Evolutionary conservation across 805 yeast species (phyloP).

Genomic region (Saturnispora gosingensis): DNA sequence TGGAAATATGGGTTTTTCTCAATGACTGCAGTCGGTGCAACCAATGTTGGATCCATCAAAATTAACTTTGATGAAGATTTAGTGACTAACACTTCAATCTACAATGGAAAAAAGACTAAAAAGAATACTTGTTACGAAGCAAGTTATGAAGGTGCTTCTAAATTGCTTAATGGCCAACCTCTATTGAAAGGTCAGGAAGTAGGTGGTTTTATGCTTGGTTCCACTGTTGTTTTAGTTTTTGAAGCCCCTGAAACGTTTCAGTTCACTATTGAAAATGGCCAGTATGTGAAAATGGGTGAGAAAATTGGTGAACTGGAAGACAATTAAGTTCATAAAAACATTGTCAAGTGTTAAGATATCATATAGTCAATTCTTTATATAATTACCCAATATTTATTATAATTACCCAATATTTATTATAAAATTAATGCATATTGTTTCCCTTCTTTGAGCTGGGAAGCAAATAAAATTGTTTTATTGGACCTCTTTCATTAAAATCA

Average conservation of each 20-base stretch:
- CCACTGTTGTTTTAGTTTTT: constrained; percentile 93
- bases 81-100: constrained; percentile 68
- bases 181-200: constrained; percentile 85
- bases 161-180: constrained; percentile 76
- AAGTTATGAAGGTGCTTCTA: constrained; percentile 72
- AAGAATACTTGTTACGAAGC: constrained; percentile 91
- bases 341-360: neutral
- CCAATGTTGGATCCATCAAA: constrained; percentile 93
- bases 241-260: constrained; percentile 84
- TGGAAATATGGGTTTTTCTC: constrained; percentile 97
- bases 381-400: neutral
- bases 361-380: neutral
- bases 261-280: constrained; percentile 63
- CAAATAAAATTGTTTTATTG: neutral
- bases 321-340: neutral
- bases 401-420: neutral
- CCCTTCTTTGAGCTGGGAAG: neutral
- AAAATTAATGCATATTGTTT: neutral
- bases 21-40: constrained; percentile 99
- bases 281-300: constrained; percentile 80
- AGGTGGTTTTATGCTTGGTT: constrained; percentile 95
- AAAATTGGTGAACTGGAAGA: constrained; percentile 40
- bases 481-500: constrained; percentile 26
- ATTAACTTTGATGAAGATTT: constrained; percentile 87
- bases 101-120: constrained; percentile 42